These are phyloP conservation scores for Phytopythium vexans DNA, from an alignment of 352 stramenopile species.

Conservation along the genomic window DNA sequence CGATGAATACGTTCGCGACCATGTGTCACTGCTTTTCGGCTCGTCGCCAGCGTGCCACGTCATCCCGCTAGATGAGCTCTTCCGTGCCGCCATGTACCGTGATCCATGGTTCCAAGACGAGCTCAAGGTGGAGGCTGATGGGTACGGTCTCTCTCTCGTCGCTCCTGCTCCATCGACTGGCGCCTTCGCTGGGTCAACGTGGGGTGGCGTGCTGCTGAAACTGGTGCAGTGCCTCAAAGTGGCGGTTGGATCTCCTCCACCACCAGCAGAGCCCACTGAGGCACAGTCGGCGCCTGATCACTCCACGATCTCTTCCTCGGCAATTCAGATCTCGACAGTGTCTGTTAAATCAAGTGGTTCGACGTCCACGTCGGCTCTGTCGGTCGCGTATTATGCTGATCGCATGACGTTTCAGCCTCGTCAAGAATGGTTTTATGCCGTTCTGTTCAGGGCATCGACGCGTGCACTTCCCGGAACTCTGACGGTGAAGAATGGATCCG, in stretches of 20 bases:
- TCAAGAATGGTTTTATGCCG: conserved; percentile 72
- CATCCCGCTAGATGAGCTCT: conserved; percentile 32
- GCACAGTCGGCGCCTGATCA: background rate
- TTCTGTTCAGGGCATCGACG: conserved; percentile 61
- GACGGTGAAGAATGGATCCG: conserved; percentile 31
- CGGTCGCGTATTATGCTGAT: conserved; percentile 26
- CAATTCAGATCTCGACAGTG: no score
- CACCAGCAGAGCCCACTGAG: conserved; percentile 1
- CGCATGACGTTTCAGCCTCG: conserved; percentile 22
- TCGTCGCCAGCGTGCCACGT: conserved; percentile 20
- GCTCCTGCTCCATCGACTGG: conserved; percentile 18
- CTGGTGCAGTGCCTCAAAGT: conserved; percentile 49
- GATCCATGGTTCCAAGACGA: conserved; percentile 43
- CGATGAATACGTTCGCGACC: conserved; percentile 32
- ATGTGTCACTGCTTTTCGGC: conserved; percentile 50
- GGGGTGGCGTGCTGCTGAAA: conserved; percentile 50
- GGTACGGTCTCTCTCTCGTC: conserved; percentile 53
- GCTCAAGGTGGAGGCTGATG: conserved; percentile 49
- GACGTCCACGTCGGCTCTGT: conserved; percentile 6
- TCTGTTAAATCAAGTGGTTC: conserved; percentile 11
- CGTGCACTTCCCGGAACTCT: conserved; percentile 48
- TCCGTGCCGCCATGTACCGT: conserved; percentile 27
- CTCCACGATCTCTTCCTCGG: no score
- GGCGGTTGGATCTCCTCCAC: conserved; percentile 14
- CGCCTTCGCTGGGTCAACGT: conserved; percentile 33